Evolutionary conservation across 768 basidiomycete genomes (phyloP).

Genomic region (Termitomyces sp.): DNA sequence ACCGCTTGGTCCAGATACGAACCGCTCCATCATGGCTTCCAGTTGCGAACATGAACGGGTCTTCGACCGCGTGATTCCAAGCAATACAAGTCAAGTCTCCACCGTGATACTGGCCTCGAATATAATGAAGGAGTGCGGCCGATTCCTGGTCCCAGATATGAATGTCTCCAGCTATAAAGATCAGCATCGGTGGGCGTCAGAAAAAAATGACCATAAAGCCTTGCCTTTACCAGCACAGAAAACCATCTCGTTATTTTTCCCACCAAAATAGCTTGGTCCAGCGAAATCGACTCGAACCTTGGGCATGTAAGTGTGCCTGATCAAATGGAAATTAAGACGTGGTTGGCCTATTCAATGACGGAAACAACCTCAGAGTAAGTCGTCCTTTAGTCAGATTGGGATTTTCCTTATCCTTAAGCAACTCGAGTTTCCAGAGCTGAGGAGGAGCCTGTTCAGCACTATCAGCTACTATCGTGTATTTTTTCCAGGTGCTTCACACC

Average conservation of each 20-base stretch:
- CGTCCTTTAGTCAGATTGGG: slow-evolving; percentile 24
- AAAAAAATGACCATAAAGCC: slow-evolving; percentile 2
- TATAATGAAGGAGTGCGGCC: slow-evolving; percentile 63
- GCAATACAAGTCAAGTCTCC: slow-evolving; percentile 78
- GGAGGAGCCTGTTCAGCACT: slow-evolving; percentile 54
- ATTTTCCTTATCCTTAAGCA: slow-evolving; percentile 46
- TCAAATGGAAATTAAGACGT: slow-evolving; percentile 5
- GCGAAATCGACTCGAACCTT: slow-evolving; percentile 67
- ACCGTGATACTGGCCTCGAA: slow-evolving; percentile 56
- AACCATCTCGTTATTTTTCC: slow-evolving; percentile 72
- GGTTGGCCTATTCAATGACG: slow-evolving; percentile 2
- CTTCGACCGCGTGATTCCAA: slow-evolving; percentile 66
- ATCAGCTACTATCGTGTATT: neutral
- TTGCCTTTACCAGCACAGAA: slow-evolving; percentile 73
- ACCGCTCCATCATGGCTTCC: slow-evolving; percentile 76
- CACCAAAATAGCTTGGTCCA: slow-evolving; percentile 80
- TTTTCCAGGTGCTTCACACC: slow-evolving; percentile 26
- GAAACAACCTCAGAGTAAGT: slow-evolving; percentile 33
- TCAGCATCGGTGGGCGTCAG: neutral
- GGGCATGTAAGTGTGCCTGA: slow-evolving; percentile 70
- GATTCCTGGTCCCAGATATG: slow-evolving; percentile 87
- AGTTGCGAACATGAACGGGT: slow-evolving; percentile 71
- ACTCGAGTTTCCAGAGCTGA: slow-evolving; percentile 56
- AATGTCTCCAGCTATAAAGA: slow-evolving; percentile 62
- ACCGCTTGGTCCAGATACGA: slow-evolving; percentile 60